Evolutionary conservation across 495 filamentous ascomycete species (phyloP), one percentile per base, ranked within the genome.

Genomic region (Lepidopterella palustris): DNA sequence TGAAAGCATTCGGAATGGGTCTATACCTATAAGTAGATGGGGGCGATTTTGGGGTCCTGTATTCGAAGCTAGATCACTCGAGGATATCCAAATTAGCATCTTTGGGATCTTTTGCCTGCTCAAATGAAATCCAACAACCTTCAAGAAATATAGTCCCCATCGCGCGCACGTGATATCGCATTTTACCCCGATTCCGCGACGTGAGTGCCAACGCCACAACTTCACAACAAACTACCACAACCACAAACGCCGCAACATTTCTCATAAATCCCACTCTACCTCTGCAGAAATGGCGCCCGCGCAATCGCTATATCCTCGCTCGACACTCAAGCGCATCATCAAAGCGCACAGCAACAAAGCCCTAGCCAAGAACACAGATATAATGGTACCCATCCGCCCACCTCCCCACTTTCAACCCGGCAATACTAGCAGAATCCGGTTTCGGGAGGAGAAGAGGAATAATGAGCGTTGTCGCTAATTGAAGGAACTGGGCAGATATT

Each of bases 301-400:
- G 2, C 80, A 89, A 68, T 91, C 89, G 69, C 81, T 89, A 21
- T 96, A 96, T 61, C 92, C 92, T 2, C 85, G 91, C 35, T 84
- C 82, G 3, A 90, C 89, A 0, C 79, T 96, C 58, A 92, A 88
- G 73, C 87, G 89, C 62, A 92, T 92, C 31, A 80, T 96, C 61
- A 95, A 95, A 76, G 90, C 90, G 27, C 90, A 95, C 71, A 86
- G 88, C 4, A 87, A 88, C 53, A 81, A 82, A 62, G 86, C 79
- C 55, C 72, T 95, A 61, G 88, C 85, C 77, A 92, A 91, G 72
- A 92, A 95, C 67, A 86, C 84, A 45, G 92, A 96, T 75, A 84
- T 95, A 57, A 75, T 92, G 77, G 90, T 96, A 79, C 64, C 81
- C 59, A 45, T 54, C 10, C 61, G 60, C 24, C 57, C 25, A 18